Evolutionary conservation across 177 flowering plant species (phyloP), one percentile per base, ranked within the genome.

Genomic region (Telopea speciosissima): DNA sequence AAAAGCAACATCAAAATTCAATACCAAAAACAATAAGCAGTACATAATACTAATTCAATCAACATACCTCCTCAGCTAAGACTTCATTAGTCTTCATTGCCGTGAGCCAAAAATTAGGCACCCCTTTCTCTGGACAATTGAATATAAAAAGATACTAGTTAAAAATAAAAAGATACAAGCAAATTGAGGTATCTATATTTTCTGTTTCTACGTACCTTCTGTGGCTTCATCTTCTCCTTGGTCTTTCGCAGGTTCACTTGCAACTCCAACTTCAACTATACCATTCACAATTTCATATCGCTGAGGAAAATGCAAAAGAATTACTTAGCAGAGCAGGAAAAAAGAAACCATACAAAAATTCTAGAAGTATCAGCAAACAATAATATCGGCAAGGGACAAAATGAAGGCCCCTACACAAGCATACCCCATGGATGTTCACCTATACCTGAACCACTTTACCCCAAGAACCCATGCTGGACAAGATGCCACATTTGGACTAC

Each of bases 231-330:
- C 79, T 62, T 70, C 88, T 68, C 74, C 86, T n/a, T 68, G 70
- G 23, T 79, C 83, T 59, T 59, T 74, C 63, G 76, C 67, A 21
- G 73, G 74, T 52, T 87, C 89, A 73, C 62, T 74, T 25, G 77
- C 22, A 44, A 79, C 80, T 68, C 87, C 89, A 62, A 83, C 94
- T 81, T 90, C 96, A 31, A 68, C 74, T 25, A 83, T 81, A 62
- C 88, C 96, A 81, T 87, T 90, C 64, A 90, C 96, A 68, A 87
- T 87, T 25, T 90, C 92, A 72, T 75, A 87, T 36, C 96, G 69
- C 96, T 90, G 91, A 23, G 26, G 44, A 22, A 9, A 52, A 25
- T 26, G 56, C 33, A 71, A 36, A 25, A 49, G 17, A 49, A 49
- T 49, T 49, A 49, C 54, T 49, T 17, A 49, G 17, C 19, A 17